These are phyloP conservation scores for Dunaliella primolecta DNA, from an alignment of 139 green algal genomes.

Conservation along the genomic window DNA sequence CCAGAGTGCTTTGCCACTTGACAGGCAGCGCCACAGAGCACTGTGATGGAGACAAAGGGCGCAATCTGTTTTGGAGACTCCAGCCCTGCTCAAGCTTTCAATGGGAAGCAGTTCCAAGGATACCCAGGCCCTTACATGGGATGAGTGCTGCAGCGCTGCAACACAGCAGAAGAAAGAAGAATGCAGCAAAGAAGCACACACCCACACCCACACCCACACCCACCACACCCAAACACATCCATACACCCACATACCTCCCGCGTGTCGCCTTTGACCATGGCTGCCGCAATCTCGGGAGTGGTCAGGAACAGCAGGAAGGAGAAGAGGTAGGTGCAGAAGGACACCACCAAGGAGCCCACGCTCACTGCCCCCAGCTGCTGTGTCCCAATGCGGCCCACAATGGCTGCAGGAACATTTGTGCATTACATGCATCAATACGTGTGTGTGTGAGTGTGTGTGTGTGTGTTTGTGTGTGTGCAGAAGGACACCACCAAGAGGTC, in stretches of 20 bases:
- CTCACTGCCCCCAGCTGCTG: slow-evolving; percentile 57
- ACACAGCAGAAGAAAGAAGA: too few species aligned
- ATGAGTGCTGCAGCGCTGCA: too few species aligned
- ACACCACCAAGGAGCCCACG: slow-evolving; percentile 49
- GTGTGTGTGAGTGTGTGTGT: slow-evolving; percentile 1
- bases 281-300: slow-evolving; percentile 54
- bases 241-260: slow-evolving; percentile 25
- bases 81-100: too few species aligned
- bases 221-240: too few species aligned
- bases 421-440: neutral
- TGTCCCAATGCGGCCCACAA: slow-evolving; percentile 57
- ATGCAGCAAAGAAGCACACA: too few species aligned
- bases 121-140: too few species aligned
- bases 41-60: too few species aligned
- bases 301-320: slow-evolving; percentile 65
- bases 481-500: slow-evolving; percentile 51
- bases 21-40: too few species aligned
- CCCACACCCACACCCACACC: too few species aligned
- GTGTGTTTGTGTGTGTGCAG: slow-evolving; percentile 40
- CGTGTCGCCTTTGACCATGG: slow-evolving; percentile 36
- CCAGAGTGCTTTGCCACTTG: too few species aligned
- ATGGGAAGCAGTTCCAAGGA: too few species aligned
- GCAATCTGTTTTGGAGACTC: too few species aligned
- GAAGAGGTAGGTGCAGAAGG: slow-evolving; percentile 59
- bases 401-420: slow-evolving; percentile 35